Percentiles rank a stretch among this genome's conserved stretches.
phyloP scores from a whole-genome alignment of 768 basidiomycete genomes.

The Naganishia onofrii region DNA sequence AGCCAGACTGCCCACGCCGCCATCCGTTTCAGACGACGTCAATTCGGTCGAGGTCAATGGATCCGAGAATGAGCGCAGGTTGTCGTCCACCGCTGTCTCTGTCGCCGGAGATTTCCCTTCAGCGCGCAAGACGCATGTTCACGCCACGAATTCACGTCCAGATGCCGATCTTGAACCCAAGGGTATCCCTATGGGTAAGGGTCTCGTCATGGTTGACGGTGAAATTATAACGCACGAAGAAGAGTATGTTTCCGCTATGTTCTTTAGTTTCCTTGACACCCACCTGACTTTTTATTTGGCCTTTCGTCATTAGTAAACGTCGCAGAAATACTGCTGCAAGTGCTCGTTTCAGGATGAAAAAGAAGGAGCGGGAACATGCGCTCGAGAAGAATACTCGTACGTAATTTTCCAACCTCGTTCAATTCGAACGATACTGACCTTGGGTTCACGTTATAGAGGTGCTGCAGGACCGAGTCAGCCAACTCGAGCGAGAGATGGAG shows the following conservation, averaged over 20 bases:
- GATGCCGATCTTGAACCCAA: constrained; percentile 19
- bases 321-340: constrained; percentile 50
- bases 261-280: too few relatives aligned
- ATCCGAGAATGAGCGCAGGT: background rate
- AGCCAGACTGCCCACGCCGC: constrained; percentile 1
- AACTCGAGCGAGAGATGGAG: constrained; percentile 29
- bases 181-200: constrained; percentile 18
- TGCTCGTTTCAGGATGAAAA: constrained; percentile 51
- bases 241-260: constrained; percentile 9
- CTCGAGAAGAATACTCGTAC: constrained; percentile 36
- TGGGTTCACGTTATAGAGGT: constrained; percentile 9
- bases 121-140: constrained; percentile 1
- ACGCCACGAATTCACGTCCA: background rate
- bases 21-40: background rate
- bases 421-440: background rate
- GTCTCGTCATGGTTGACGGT: constrained; percentile 21
- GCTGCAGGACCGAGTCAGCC: constrained; percentile 25
- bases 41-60: background rate
- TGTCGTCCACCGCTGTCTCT: background rate
- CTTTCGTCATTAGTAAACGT: constrained; percentile 36
- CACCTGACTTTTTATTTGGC: constrained; percentile 13
- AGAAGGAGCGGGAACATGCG: constrained; percentile 51
- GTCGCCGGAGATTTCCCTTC: constrained; percentile 1
- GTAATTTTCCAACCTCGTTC: background rate
- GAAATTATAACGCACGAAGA: constrained; percentile 32